phyloP scores from a whole-genome alignment of 2,329 filamentous ascomycete species.

The Neoarthrinium moseri region DNA sequence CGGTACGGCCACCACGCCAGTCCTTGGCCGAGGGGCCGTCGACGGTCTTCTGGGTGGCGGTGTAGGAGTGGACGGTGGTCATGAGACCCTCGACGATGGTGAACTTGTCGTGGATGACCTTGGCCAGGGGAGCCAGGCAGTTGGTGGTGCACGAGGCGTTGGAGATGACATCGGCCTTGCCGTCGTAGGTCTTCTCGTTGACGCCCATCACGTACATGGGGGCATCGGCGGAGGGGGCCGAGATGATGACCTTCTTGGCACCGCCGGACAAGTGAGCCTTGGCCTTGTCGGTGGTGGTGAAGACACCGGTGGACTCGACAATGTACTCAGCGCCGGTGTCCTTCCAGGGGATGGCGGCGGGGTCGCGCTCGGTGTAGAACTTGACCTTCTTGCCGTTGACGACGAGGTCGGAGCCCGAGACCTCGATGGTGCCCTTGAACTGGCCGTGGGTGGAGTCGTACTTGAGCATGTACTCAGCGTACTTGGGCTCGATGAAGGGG shows the following conservation, averaged over 20 bases:
- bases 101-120: conserved; percentile 99
- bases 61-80: conserved; percentile 99
- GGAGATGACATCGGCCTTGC: conserved; percentile 89
- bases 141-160: conserved; percentile 99
- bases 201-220: conserved; percentile 99
- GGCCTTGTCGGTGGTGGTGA: conserved; percentile 98
- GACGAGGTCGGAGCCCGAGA: conserved; percentile 68
- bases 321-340: conserved; percentile 89
- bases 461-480: conserved; percentile 99
- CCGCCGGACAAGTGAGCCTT: conserved; percentile 90
- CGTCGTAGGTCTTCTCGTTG: conserved; percentile 92
- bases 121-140: conserved; percentile 98
- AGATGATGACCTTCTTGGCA: conserved; percentile 97
- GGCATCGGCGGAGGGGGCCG: conserved; percentile 88
- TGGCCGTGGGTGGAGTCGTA: conserved; percentile 96
- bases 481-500: conserved; percentile 97
- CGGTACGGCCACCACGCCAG: conserved; percentile 98
- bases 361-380: conserved; percentile 94
- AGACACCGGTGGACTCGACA: conserved; percentile 97
- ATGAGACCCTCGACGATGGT: conserved; percentile 97
- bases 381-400: conserved; percentile 94
- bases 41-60: conserved; percentile 98
- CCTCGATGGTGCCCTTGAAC: conserved; percentile 89
- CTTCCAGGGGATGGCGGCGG: conserved; percentile 84
- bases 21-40: conserved; percentile 98